Evolutionary conservation across 768 basidiomycete species (phyloP), one percentile per base, ranked within the genome.

Genomic region (Tephrocybe sp.): DNA sequence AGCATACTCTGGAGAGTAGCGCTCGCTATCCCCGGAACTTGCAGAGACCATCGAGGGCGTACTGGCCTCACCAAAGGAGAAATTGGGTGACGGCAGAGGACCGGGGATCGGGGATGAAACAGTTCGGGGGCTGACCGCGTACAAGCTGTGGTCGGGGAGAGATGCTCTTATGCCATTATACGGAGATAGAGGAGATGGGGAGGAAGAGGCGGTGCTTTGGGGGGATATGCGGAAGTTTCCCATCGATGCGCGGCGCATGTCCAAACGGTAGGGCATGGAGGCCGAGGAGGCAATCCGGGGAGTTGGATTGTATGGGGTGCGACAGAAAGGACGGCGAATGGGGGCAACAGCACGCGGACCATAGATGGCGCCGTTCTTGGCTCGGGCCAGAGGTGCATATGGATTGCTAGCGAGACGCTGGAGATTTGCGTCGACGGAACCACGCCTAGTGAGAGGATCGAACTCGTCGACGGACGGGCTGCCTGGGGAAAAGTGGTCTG

Each of bases 51-150:
- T 72, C 2, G 79, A 72, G 0, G 78, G 71, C 2, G 76, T 76
- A 42, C 70, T 78, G 24, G 84, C 79, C 9, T 76, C 74, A 50
- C 84, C 84, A 55, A 86, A 86, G 38, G 80, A 80, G 69, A 82
- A 86, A 47, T 76, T 77, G 32, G 82, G 82, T 4, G 74, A 73
- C 1, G 84, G 84, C 15, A 86, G 70, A 4, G 84, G 84, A 2
- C 84, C 84, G 8, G 82, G 67, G 52, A 81, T 64, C 49, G 71
- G 72, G 37, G 74, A 64, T 9, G 68, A 64, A 27, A 78, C 57
- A 9, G 71, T 59, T 30, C 83, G 77, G 6, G 78, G 70, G 24
- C 76, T 69, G 47, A 80, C 61, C 5, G 78, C 65, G 56, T 75
- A 82, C 5, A 79, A 63, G 12, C 69, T 69, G 51, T 77, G 76